Evolutionary conservation across 768 basidiomycete genomes (phyloP).

Genomic region (Antrodiella citrinella): DNA sequence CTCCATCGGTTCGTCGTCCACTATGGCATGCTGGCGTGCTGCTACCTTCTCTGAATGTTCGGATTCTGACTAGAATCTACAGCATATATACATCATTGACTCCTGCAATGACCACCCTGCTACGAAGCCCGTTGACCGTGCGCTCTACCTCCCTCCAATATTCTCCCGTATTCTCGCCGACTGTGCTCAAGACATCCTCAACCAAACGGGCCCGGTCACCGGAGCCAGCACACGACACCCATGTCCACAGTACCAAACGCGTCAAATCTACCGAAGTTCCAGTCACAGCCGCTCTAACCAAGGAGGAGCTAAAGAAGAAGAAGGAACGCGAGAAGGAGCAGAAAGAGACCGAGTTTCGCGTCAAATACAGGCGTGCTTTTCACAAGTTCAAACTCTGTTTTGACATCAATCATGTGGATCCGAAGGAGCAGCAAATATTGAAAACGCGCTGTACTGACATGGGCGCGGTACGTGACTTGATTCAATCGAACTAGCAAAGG

Average conservation of each 20-base stretch:
- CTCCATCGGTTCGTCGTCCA: too few relatives aligned
- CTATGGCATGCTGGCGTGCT: too few relatives aligned
- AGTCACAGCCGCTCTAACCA: slow-evolving; percentile 13
- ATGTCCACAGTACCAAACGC: slow-evolving; percentile 33
- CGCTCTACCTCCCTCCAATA: slow-evolving; percentile 30
- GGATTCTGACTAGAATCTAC: too few relatives aligned
- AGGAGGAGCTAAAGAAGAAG: slow-evolving; percentile 32
- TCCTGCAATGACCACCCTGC: slow-evolving; percentile 35
- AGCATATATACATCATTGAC: too few relatives aligned
- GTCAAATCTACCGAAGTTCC: slow-evolving; percentile 26
- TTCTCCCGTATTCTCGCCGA: slow-evolving; percentile 19
- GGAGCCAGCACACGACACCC: slow-evolving; percentile 30
- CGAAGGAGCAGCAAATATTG: slow-evolving; percentile 32
- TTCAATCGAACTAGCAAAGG: neutral
- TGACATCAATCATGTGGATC: slow-evolving; percentile 47
- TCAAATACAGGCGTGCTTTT: slow-evolving; percentile 82
- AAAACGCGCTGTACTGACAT: slow-evolving; percentile 54
- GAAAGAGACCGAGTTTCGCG: slow-evolving; percentile 62
- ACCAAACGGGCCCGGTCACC: slow-evolving; percentile 46
- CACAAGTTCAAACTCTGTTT: slow-evolving; percentile 82
- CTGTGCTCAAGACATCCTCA: slow-evolving; percentile 26
- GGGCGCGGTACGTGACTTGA: slow-evolving; percentile 58
- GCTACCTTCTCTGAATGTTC: too few relatives aligned
- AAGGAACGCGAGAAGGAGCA: slow-evolving; percentile 41
- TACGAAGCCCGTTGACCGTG: slow-evolving; percentile 41